Evolutionary conservation across 148 eudicot genomes (phyloP), one percentile per base, ranked within the genome.

Genomic region (Chenopodium formosanum): DNA sequence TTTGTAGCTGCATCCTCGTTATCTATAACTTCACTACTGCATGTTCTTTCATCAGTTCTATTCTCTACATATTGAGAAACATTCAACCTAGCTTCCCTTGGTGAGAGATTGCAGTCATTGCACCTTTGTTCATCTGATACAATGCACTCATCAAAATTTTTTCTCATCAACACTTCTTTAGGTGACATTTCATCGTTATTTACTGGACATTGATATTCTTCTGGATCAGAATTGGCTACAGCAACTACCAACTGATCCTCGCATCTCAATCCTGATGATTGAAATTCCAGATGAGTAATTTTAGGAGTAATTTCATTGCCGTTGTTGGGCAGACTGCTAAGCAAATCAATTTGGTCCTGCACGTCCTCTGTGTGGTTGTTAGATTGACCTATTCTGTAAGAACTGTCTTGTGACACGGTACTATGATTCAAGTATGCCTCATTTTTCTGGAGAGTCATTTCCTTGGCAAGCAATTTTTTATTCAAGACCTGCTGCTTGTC

Each of bases 241-340:
- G 48, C 37, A 79, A 75, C 53, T 77, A 48, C 52, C 70, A 58
- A 71, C 73, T 73, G 81, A 82, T 80, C 77, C 16, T 75, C 77
- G 79, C 83, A 76, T 53, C 27, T 29, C 34, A 23, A 73, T 62
- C 71, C 37, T 78, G 86, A 80, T 79, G 75, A 74, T 47, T 79
- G 82, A 75, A 70, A 81, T 23, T 83, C 86, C 71, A 37, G 27
- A 73, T 58, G 81, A 80, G 73, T 53, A 83, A 73, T 56, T 81
- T 80, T 73, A 83, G 20, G 53, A 74, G 60, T 74, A 73, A 65
- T 11, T 12, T 56, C 47, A 22, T 78, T 71, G 52, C 47, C 81
- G 67, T 73, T 69, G 53, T 76, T 64, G 16, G 47, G 81, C 72
- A 78, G 73, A 64, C 44, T 3, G 63, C 73, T 83, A 78, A 56